Conservation (phyloP, 129 eudicot genomes). For the Centaurea solstitialis region DNA sequence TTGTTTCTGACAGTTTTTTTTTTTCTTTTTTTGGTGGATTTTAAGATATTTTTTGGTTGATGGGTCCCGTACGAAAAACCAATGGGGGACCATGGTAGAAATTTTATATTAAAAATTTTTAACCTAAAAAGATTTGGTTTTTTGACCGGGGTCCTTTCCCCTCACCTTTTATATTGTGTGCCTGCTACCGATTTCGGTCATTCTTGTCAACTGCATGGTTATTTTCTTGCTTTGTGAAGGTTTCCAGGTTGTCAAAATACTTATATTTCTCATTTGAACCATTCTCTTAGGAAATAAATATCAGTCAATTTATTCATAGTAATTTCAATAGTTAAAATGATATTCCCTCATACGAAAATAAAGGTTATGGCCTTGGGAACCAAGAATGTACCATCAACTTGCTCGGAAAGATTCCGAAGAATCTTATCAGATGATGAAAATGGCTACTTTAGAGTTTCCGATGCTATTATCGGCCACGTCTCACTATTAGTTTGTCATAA, state of each 20-base stretch:
- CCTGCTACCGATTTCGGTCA: too few species aligned
- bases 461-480: neutral
- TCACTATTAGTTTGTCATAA: neutral
- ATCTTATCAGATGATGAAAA: neutral
- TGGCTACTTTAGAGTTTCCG: neutral
- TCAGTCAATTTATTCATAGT: neutral
- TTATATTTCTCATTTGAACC: neutral
- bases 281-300: neutral
- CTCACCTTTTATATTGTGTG: too few species aligned
- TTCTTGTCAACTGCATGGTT: neutral
- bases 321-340: neutral
- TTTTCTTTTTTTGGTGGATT: too few species aligned
- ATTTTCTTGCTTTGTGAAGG: neutral
- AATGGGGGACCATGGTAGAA: too few species aligned
- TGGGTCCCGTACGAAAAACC: too few species aligned
- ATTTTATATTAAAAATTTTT: too few species aligned
- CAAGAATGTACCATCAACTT: conserved; percentile 4
- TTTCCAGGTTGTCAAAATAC: neutral
- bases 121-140: too few species aligned
- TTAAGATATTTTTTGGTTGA: too few species aligned
- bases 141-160: too few species aligned
- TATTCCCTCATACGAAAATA: neutral
- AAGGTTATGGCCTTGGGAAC: neutral
- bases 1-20: too few species aligned
- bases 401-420: neutral